Percentiles rank a stretch among this genome's conserved stretches.
Conservation (phyloP, 208 protist species). For the Wallacemonas sp. region DNA sequence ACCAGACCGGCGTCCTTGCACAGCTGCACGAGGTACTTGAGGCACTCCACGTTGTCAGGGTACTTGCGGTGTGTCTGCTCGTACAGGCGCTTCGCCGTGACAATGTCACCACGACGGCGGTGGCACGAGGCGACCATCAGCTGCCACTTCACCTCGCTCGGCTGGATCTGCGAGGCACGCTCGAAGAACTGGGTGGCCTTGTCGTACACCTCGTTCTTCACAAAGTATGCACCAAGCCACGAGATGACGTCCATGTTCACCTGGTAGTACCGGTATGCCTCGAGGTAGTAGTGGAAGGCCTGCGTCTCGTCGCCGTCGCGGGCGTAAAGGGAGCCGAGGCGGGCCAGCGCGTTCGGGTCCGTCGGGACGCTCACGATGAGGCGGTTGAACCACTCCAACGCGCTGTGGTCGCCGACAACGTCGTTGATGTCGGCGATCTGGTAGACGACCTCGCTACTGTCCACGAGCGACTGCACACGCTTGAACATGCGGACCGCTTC, state of each 20-base stretch:
- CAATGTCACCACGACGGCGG: slow-evolving; percentile 89
- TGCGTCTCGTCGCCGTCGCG: slow-evolving; percentile 92
- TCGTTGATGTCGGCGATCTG: slow-evolving; percentile 95
- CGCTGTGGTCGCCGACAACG: slow-evolving; percentile 60
- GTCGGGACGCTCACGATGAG: slow-evolving; percentile 92
- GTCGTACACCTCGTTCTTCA: slow-evolving; percentile 97
- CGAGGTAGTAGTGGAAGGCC: slow-evolving; percentile 95
- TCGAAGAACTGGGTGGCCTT: slow-evolving; percentile 98
- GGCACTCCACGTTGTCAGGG: slow-evolving; percentile 95
- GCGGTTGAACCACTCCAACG: slow-evolving; percentile 84
- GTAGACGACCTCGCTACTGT: slow-evolving; percentile 95
- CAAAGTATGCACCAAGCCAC: slow-evolving; percentile 97
- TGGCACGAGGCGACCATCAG: slow-evolving; percentile 97
- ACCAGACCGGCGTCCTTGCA: slow-evolving; percentile 89
- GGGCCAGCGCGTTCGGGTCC: slow-evolving; percentile 93
- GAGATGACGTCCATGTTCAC: slow-evolving; percentile 97
- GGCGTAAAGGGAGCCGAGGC: slow-evolving; percentile 92
- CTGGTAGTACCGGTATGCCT: slow-evolving; percentile 96
- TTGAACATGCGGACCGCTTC: slow-evolving; percentile 94
- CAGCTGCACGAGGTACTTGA: slow-evolving; percentile 94
- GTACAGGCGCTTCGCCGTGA: slow-evolving; percentile 93
- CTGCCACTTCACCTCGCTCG: slow-evolving; percentile 96
- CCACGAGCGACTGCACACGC: slow-evolving; percentile 92
- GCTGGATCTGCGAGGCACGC: slow-evolving; percentile 95
- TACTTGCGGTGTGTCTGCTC: slow-evolving; percentile 91